Evolutionary conservation across 768 basidiomycete species (phyloP), one percentile per base, ranked within the genome.

Genomic region (Fistulinella prunicolor): DNA sequence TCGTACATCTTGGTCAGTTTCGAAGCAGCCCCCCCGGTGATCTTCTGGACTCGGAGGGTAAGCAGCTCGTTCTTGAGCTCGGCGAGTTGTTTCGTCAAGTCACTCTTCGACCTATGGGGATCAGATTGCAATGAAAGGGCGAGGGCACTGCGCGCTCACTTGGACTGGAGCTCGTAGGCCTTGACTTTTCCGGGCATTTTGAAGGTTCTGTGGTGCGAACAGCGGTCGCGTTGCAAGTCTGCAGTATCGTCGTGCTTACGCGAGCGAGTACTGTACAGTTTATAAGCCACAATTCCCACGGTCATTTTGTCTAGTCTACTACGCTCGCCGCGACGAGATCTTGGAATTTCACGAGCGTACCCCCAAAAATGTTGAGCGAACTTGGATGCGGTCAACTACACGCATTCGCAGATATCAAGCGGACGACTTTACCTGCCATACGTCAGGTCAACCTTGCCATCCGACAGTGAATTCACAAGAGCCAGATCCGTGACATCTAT

Each of bases 1-100:
- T 80, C 87, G 63, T 71, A 99, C 96, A 99, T 98, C 79, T 89
- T 93, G 64, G 91, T 94, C 60, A 99, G 81, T 76, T 98, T 98
- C 48, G 91, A 85, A 49, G 94, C 86, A 59, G 91, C 89, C 28
- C 94, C 93, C 64, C 94, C 94, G 53, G 92, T 89, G 65, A 95
- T 91, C 82, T 97, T 97, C 81, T 96, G 93, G 55, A 99, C 96
- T 64, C 95, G 86, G 72, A 99, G 81, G 65, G 79, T 77, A 55
- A 91, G 79, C 62, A 98, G 89, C 82, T 99, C 96, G 52, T 76
- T 83, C 86, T 94, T 97, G 75, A 99, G 81, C 73, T 98, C 96
- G 43, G 71, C 69, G 53, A 98, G 83, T 73, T 96, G 92, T 74
- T 94, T 94, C 57, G 82, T 74, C 78, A 98, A 85, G 82, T 97